A percentile compares a stretch with the other conserved stretches of the same genome.
Conservation (phyloP, 2,329 filamentous ascomycete genomes). For the Cryphonectria nitschkei region DNA sequence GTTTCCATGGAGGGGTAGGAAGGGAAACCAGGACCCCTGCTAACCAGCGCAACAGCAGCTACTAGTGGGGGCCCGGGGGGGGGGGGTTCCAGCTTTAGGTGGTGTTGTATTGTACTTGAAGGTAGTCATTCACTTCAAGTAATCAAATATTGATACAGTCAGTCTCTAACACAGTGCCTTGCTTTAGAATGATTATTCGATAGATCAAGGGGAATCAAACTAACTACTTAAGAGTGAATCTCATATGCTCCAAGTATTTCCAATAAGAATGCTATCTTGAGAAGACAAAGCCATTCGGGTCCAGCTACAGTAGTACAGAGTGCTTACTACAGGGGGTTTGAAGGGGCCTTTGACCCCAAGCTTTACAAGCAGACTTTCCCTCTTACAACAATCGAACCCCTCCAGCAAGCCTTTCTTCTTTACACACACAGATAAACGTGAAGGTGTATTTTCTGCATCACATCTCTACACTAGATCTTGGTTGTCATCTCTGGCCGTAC, state of each 20-base stretch:
- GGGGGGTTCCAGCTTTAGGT: not conserved
- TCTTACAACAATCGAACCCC: no score
- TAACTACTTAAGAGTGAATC: not conserved
- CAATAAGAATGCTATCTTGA: not conserved
- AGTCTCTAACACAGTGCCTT: not conserved
- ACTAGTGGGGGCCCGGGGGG: not conserved
- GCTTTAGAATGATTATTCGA: not conserved
- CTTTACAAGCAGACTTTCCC: no score
- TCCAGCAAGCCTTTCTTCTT: no score
- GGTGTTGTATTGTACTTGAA: not conserved
- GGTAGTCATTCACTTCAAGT: not conserved
- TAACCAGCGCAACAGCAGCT: not conserved
- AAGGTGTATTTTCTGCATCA: not conserved
- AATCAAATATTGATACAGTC: not conserved
- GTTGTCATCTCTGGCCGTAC: not conserved
- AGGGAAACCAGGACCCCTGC: not conserved
- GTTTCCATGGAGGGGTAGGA: conserved; percentile 11
- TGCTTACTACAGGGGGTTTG: no score
- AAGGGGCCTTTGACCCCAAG: no score
- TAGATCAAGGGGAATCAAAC: not conserved
- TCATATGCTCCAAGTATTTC: not conserved
- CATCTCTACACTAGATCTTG: not conserved
- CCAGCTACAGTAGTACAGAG: no score
- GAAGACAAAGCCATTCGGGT: no score
- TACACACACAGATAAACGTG: not conserved